phyloP scores from a whole-genome alignment of 2,329 filamentous ascomycete species.

The Amauroascus verrucosus region DNA sequence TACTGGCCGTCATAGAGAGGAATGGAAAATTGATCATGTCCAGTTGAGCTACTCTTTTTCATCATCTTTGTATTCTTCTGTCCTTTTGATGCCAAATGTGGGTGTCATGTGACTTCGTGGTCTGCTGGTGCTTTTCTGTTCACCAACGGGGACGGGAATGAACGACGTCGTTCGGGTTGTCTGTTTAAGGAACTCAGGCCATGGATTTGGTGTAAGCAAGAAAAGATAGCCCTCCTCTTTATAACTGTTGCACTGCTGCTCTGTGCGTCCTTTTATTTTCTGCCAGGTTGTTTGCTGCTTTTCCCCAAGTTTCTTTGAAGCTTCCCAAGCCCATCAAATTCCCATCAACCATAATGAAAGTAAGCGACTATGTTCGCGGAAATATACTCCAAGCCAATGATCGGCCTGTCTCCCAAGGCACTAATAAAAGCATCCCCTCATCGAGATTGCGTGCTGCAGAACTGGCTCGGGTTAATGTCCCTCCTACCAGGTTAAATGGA shows the following conservation, averaged over 20 bases:
- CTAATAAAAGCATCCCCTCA: conserved; percentile 16
- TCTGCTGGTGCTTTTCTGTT: neutral
- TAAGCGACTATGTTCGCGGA: conserved; percentile 34
- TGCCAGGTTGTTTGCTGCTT: neutral
- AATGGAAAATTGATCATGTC: no score
- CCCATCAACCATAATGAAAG: conserved; percentile 25
- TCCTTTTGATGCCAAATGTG: no score
- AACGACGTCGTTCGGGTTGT: no score
- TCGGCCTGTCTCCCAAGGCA: conserved; percentile 24
- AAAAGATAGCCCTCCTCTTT: neutral
- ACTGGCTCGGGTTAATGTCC: conserved; percentile 28
- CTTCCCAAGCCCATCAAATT: neutral
- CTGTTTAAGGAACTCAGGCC: no score
- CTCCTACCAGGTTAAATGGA: conserved; percentile 22
- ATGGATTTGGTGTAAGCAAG: no score
- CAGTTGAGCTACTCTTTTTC: no score
- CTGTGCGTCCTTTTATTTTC: neutral
- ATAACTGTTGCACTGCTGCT: no score
- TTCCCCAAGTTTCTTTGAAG: no score
- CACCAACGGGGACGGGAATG: no score
- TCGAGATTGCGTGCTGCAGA: conserved; percentile 28
- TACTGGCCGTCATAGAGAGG: neutral
- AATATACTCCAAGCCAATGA: conserved; percentile 9
- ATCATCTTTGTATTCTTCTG: no score
- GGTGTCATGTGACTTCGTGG: conserved; percentile 9